Evolutionary conservation across 179 eudicot species (phyloP).

Genomic region (Silene noctiflora): DNA sequence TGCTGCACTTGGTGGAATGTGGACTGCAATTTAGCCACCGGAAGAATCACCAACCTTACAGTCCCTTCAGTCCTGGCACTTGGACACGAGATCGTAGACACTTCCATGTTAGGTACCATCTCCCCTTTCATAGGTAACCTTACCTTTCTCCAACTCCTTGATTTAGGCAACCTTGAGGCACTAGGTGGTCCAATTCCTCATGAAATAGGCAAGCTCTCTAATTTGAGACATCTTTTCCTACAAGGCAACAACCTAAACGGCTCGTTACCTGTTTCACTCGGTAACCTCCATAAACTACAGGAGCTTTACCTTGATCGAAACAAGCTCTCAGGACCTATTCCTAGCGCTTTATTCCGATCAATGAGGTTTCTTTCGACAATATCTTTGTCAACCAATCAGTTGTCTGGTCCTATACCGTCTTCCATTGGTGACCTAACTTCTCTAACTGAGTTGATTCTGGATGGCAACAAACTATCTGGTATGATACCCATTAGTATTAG

Average conservation of each 20-base stretch:
- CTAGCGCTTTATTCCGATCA: conserved; percentile 33
- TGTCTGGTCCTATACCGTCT: conserved; percentile 5
- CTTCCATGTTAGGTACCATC: conserved; percentile 41
- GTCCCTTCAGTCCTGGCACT: conserved; percentile 44
- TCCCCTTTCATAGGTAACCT: conserved; percentile 61
- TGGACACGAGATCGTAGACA: conserved; percentile 43
- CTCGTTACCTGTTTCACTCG: conserved; percentile 38
- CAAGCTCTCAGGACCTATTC: conserved; percentile 36
- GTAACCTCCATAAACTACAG: conserved; percentile 27
- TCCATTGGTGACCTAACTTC: not conserved
- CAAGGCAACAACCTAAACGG: conserved; percentile 46
- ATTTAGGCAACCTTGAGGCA: conserved; percentile 50
- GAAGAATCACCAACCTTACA: conserved; percentile 46
- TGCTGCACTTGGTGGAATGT: conserved; percentile 68
- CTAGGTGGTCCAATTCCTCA: conserved; percentile 49
- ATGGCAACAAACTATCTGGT: not conserved
- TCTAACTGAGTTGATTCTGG: not conserved
- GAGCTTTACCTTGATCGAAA: conserved; percentile 40
- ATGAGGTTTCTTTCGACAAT: conserved; percentile 30
- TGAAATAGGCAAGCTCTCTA: conserved; percentile 44
- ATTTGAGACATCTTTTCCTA: conserved; percentile 35
- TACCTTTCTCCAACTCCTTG: conserved; percentile 42
- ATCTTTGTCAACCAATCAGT: conserved; percentile 44
- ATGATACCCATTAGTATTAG: not conserved
- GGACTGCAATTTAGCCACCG: conserved; percentile 35